A percentile compares a stretch with the other conserved stretches of the same genome.
These are phyloP conservation scores for Salvia splendens DNA, from an alignment of 257 asterid species.

Conservation along the genomic window DNA sequence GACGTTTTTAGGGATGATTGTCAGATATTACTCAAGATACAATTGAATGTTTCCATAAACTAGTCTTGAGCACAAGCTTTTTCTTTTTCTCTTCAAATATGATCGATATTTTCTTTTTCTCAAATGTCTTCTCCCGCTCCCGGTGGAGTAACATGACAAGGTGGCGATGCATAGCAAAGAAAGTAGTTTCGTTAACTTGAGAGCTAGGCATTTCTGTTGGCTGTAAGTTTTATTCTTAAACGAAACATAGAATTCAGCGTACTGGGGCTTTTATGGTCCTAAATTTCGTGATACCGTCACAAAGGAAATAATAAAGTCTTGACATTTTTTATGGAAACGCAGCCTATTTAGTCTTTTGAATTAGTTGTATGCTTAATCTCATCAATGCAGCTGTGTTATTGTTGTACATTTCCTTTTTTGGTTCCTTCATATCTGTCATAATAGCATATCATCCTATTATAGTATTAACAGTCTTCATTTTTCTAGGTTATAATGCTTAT, in stretches of 20 bases:
- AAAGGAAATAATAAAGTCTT: slow-evolving; percentile 45
- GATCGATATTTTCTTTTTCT: slow-evolving; percentile 43
- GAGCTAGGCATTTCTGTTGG: slow-evolving; percentile 43
- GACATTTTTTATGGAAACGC: slow-evolving; percentile 35
- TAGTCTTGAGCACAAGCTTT: slow-evolving; percentile 54
- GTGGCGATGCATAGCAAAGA: slow-evolving; percentile 46
- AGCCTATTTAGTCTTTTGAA: slow-evolving; percentile 41
- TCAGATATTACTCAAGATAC: slow-evolving; percentile 59
- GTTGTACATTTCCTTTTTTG: neutral
- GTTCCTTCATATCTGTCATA: neutral
- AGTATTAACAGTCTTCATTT: neutral
- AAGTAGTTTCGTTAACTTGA: slow-evolving; percentile 54
- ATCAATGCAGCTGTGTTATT: neutral
- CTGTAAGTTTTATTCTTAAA: slow-evolving; percentile 39
- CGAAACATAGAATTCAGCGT: slow-evolving; percentile 43
- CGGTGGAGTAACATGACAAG: slow-evolving; percentile 40
- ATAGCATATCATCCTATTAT: too few relatives aligned
- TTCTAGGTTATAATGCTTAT: too few relatives aligned
- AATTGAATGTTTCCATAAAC: slow-evolving; percentile 46
- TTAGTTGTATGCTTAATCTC: neutral
- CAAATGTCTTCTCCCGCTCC: slow-evolving; percentile 33
- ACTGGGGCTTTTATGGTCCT: slow-evolving; percentile 40
- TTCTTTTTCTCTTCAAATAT: slow-evolving; percentile 34
- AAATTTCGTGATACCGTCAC: slow-evolving; percentile 42
- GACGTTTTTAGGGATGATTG: slow-evolving; percentile 53